Evolutionary conservation across 2,329 filamentous ascomycete genomes (phyloP).

Genomic region (Zymoseptoria pseudotritici): DNA sequence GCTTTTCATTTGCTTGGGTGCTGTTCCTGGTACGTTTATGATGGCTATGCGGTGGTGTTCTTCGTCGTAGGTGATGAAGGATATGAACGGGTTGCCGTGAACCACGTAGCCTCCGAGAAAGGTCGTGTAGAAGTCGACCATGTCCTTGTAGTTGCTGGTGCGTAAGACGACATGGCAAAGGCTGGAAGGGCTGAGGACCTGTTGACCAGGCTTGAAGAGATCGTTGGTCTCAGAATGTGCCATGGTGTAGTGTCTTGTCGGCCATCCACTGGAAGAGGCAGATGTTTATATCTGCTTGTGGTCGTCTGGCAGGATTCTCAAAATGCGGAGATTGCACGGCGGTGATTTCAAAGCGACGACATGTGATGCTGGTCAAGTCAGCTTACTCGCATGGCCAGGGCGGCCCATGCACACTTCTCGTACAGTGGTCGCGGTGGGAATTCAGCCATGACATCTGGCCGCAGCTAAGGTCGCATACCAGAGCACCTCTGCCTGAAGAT

Average conservation of each 20-base stretch:
- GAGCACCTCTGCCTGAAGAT: too few species aligned
- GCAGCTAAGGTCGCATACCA: too few species aligned
- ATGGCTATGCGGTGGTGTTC: constrained; percentile 23
- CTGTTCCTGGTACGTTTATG: constrained; percentile 7
- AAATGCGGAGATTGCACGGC: too few species aligned
- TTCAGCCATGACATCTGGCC: too few species aligned
- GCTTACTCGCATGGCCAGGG: too few species aligned
- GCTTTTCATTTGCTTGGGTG: constrained; percentile 7
- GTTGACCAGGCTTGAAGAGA: constrained; percentile 7
- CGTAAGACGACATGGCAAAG: constrained; percentile 23
- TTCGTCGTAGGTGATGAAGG: constrained; percentile 20
- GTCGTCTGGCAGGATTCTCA: too few species aligned
- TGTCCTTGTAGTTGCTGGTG: constrained; percentile 14
- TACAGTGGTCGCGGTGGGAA: too few species aligned
- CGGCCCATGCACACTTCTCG: too few species aligned
- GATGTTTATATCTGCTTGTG: too few species aligned
- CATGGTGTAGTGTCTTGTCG: not conserved
- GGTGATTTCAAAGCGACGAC: too few species aligned
- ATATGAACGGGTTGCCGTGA: constrained; percentile 12
- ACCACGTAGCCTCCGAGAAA: constrained; percentile 17
- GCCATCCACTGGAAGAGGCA: not conserved
- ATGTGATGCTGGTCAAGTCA: too few species aligned
- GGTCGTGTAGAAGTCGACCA: constrained; percentile 19
- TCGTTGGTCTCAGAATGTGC: not conserved
- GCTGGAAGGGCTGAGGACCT: constrained; percentile 12